Conservation (phyloP, 768 basidiomycete species). For the Lentinula raphanica region DNA sequence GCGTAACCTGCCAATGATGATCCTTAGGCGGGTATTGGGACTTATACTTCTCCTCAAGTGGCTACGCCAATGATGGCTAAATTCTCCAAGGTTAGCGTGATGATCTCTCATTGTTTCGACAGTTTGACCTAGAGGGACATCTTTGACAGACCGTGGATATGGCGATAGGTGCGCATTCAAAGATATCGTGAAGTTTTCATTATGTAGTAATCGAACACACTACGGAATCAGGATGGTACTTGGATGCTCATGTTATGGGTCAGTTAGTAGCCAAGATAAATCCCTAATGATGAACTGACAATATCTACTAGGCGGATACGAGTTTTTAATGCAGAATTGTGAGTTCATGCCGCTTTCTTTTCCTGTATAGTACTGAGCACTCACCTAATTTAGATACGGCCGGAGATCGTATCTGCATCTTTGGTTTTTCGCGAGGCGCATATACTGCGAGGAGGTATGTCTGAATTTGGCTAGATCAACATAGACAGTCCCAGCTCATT, state of each 20-base stretch:
- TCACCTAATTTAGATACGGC: constrained; percentile 28
- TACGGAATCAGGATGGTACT: constrained; percentile 34
- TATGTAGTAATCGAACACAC: no score
- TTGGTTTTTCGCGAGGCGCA: constrained; percentile 64
- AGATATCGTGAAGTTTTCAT: no score
- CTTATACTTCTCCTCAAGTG: constrained; percentile 49
- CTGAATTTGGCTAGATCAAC: neutral
- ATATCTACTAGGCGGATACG: constrained; percentile 42
- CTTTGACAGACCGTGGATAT: neutral
- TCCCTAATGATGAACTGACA: neutral
- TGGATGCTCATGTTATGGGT: constrained; percentile 55
- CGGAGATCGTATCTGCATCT: constrained; percentile 21
- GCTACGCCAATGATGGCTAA: constrained; percentile 41
- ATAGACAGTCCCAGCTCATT: no score
- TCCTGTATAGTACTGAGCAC: neutral
- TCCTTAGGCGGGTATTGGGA: constrained; percentile 53
- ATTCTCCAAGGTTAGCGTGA: constrained; percentile 19
- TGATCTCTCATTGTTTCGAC: neutral
- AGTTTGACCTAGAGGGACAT: neutral
- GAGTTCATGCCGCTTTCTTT: constrained; percentile 10
- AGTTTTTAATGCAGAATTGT: constrained; percentile 62
- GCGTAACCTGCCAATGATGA: neutral
- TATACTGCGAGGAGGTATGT: constrained; percentile 54
- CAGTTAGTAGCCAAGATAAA: constrained; percentile 11
- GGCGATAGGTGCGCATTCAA: neutral